A percentile compares a stretch with the other conserved stretches of the same genome.
These are phyloP conservation scores for Penicillium macrosclerotiorum DNA, from an alignment of 495 filamentous ascomycete genomes.

Conservation along the genomic window DNA sequence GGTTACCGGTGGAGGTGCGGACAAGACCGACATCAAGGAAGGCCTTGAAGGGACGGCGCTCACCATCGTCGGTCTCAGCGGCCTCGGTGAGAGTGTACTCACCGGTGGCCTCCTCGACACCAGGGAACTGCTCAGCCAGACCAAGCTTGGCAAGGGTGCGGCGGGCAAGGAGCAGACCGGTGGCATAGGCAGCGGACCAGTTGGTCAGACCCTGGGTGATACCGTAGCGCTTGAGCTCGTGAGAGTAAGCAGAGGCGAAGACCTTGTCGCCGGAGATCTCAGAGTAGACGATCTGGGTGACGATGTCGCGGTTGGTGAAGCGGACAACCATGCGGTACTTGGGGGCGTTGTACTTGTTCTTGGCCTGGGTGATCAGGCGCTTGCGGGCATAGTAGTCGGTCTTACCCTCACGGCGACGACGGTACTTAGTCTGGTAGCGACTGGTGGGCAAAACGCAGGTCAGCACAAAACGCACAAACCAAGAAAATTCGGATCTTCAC, in stretches of 20 bases:
- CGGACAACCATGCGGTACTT: conserved; percentile 99
- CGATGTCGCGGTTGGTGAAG: conserved; percentile 99
- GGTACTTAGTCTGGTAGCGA: conserved; percentile 99
- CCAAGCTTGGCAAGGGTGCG: conserved; percentile 95
- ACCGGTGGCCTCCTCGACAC: conserved; percentile 92
- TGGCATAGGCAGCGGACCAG: conserved; percentile 97
- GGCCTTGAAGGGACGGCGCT: conserved; percentile 96
- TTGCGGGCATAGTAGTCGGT: conserved; percentile 99
- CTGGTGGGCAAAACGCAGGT: conserved; percentile 51
- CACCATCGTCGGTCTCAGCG: conserved; percentile 76
- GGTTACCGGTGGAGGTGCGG: conserved; percentile 95
- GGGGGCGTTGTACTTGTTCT: conserved; percentile 99
- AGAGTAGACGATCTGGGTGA: conserved; percentile 94
- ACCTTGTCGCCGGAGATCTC: conserved; percentile 98
- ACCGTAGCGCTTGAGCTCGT: conserved; percentile 96
- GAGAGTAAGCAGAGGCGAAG: conserved; percentile 86
- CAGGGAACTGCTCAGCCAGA: conserved; percentile 83
- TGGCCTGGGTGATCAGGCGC: conserved; percentile 98
- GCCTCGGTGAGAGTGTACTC: conserved; percentile 94
- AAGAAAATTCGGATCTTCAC: no score
- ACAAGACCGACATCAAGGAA: conserved; percentile 96
- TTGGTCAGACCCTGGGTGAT: conserved; percentile 99
- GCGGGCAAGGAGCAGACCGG: conserved; percentile 93
- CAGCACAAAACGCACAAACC: conserved; percentile 20
- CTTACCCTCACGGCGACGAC: conserved; percentile 92